A percentile compares a stretch with the other conserved stretches of the same genome.
Conservation (phyloP, 495 filamentous ascomycete genomes). For the Neurospora tetraspora region DNA sequence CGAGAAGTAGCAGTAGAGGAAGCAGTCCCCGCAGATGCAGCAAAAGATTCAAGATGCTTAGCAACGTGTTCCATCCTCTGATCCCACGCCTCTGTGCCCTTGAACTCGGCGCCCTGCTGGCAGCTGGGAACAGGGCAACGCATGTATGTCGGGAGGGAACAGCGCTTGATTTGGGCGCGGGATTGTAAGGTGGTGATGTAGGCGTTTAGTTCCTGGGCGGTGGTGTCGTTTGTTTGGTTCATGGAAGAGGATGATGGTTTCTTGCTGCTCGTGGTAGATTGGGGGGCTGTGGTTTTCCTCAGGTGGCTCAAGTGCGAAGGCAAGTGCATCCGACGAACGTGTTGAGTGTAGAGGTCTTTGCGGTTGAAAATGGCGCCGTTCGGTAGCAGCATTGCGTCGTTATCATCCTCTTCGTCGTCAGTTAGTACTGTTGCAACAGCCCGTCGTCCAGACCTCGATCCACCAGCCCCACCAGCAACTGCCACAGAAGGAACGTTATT, state of each 20-base stretch:
- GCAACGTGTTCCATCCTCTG: constrained; percentile 86
- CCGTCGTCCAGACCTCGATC: too few species aligned
- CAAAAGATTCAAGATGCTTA: too few species aligned
- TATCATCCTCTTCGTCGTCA: too few species aligned
- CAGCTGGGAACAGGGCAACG: constrained; percentile 57
- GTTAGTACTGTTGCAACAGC: too few species aligned
- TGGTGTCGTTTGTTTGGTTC: neutral
- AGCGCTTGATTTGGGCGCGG: constrained; percentile 49
- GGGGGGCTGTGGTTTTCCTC: constrained; percentile 7
- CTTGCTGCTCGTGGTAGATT: constrained; percentile 1
- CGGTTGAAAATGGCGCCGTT: constrained; percentile 71
- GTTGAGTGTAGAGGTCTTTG: constrained; percentile 87
- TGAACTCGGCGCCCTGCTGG: constrained; percentile 35
- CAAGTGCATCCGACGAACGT: constrained; percentile 76
- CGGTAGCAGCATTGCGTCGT: constrained; percentile 6
- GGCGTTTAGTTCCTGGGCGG: neutral
- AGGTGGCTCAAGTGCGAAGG: constrained; percentile 34
- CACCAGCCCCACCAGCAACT: too few species aligned
- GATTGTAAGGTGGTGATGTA: constrained; percentile 33
- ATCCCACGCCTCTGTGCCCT: constrained; percentile 62
- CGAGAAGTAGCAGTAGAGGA: too few species aligned
- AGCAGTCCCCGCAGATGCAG: too few species aligned
- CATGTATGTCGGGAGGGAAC: constrained; percentile 51
- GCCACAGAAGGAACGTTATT: too few species aligned
- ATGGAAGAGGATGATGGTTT: neutral